Conservation (phyloP, 192 early-diverging fungal genomes). For the Linnemannia exigua region DNA sequence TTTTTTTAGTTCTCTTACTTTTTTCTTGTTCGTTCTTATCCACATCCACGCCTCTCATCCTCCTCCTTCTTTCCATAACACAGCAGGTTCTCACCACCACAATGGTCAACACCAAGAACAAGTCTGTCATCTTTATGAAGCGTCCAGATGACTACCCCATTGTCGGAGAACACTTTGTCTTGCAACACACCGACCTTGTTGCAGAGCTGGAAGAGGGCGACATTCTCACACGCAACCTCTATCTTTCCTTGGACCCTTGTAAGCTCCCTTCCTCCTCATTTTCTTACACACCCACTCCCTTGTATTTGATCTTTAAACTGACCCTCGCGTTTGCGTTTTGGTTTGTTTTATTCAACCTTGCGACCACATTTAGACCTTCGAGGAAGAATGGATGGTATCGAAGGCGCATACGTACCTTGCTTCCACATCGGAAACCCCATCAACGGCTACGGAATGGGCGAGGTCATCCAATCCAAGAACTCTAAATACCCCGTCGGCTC, state of each 20-base stretch:
- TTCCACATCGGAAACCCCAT: conserved; percentile 76
- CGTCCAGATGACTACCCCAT: conserved; percentile 49
- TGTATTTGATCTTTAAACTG: too few relatives aligned
- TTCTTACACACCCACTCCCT: too few relatives aligned
- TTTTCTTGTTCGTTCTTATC: not conserved
- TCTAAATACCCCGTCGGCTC: conserved; percentile 71
- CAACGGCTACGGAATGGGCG: conserved; percentile 67
- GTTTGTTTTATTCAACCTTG: not conserved
- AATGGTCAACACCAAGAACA: conserved; percentile 25
- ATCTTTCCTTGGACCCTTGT: conserved; percentile 84
- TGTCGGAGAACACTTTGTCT: conserved; percentile 63
- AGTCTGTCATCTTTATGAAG: conserved; percentile 53
- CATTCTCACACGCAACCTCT: conserved; percentile 71
- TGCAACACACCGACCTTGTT: conserved; percentile 29
- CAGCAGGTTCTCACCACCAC: not conserved
- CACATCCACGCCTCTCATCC: too few relatives aligned
- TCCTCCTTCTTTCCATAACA: not conserved
- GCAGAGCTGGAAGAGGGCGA: conserved; percentile 60
- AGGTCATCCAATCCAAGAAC: conserved; percentile 76
- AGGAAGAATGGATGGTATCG: conserved; percentile 66
- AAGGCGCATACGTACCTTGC: conserved; percentile 59
- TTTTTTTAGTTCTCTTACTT: not conserved
- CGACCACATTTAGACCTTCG: conserved; percentile 21
- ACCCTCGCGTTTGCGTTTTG: too few relatives aligned
- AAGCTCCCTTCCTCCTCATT: conserved; percentile 69